phyloP scores from a whole-genome alignment of 805 yeast species.

The Sugiyamaella marilandica region DNA sequence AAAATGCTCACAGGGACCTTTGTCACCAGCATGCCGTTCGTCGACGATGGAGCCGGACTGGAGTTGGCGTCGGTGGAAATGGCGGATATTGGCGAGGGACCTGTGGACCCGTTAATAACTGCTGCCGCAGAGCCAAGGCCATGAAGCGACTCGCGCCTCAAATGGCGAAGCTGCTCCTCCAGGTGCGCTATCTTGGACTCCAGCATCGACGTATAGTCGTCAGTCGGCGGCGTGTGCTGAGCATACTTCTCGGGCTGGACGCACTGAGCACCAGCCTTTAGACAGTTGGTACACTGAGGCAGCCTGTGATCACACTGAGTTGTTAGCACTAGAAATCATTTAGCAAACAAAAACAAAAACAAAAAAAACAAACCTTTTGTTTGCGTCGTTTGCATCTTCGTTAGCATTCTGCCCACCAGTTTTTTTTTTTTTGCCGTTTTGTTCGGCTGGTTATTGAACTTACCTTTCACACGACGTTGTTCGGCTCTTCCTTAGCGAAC shows the following conservation, averaged over 20 bases:
- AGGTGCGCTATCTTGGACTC: constrained; percentile 52
- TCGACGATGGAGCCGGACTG: neutral
- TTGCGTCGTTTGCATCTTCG: constrained; percentile 22
- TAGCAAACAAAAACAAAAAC: neutral
- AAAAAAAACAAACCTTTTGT: constrained; percentile 14
- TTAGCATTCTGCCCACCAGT: too few species aligned
- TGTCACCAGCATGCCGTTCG: neutral
- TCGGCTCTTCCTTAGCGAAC: constrained; percentile 13
- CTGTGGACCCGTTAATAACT: constrained; percentile 11
- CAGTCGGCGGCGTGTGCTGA: constrained; percentile 36
- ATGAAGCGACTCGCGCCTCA: constrained; percentile 15
- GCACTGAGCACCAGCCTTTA: constrained; percentile 58
- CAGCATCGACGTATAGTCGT: constrained; percentile 52
- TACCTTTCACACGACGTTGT: constrained; percentile 26
- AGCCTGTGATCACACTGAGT: constrained; percentile 54
- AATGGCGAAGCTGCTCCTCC: constrained; percentile 37
- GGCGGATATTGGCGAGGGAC: constrained; percentile 30
- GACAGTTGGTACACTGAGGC: constrained; percentile 62
- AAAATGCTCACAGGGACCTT: constrained; percentile 19
- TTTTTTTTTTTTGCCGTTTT: too few species aligned
- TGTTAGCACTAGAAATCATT: neutral
- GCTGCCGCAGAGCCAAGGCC: constrained; percentile 15
- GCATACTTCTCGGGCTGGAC: constrained; percentile 60
- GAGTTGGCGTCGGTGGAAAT: constrained; percentile 1
- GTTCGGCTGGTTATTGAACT: neutral